Evolutionary conservation across 2,329 filamentous ascomycete species (phyloP).

Genomic region (Aschersonia sp.): DNA sequence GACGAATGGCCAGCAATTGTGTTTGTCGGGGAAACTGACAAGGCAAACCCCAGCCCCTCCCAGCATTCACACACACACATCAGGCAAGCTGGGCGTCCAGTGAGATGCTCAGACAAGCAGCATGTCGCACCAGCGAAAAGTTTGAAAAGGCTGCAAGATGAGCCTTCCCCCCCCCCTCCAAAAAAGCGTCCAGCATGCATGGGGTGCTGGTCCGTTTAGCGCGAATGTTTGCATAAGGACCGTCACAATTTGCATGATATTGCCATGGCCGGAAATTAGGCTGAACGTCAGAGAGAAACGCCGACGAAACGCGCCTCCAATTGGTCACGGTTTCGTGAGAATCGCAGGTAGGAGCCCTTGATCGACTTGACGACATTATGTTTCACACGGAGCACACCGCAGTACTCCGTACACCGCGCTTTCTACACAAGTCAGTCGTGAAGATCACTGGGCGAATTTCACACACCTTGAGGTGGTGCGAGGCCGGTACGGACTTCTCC

Average conservation of each 20-base stretch:
- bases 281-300: neutral
- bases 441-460: neutral
- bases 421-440: neutral
- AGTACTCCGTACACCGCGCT: neutral
- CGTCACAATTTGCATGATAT: conserved; percentile 1
- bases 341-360: neutral
- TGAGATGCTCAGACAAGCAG: too few species aligned
- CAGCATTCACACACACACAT: too few species aligned
- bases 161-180: neutral
- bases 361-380: too few species aligned
- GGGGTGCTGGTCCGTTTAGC: neutral
- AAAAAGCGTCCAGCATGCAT: neutral
- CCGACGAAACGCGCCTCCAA: too few species aligned
- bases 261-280: neutral
- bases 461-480: too few species aligned
- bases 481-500: neutral
- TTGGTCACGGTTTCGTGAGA: neutral
- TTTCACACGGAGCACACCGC: too few species aligned
- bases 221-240: neutral
- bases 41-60: too few species aligned
- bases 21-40: too few species aligned
- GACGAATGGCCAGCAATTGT: too few species aligned
- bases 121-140: neutral
- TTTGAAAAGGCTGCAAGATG: too few species aligned
- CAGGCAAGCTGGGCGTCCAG: too few species aligned